Percentiles rank a stretch among this genome's conserved stretches.
These are phyloP conservation scores for Flaveria linearis DNA, from an alignment of 129 eudicot genomes.

Conservation along the genomic window DNA sequence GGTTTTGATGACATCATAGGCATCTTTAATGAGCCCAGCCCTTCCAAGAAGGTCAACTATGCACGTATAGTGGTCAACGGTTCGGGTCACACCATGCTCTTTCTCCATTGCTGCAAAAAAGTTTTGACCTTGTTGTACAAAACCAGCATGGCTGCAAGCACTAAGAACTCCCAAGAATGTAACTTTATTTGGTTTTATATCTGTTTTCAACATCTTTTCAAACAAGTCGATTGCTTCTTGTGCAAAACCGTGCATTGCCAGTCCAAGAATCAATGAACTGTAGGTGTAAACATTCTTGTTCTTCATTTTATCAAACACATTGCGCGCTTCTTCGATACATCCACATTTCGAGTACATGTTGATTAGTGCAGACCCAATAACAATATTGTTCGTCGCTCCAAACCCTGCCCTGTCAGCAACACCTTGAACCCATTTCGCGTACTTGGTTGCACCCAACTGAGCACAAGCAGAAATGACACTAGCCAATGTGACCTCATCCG, in stretches of 20 bases:
- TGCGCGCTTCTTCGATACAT: slow-evolving; percentile 36
- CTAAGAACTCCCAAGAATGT: slow-evolving; percentile 50
- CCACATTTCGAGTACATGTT: slow-evolving; percentile 59
- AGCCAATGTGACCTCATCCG: slow-evolving; percentile 67
- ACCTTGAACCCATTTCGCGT: slow-evolving; percentile 62
- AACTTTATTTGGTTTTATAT: slow-evolving; percentile 52
- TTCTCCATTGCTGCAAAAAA: slow-evolving; percentile 46
- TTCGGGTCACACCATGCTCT: slow-evolving; percentile 39
- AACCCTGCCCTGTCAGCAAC: slow-evolving; percentile 62
- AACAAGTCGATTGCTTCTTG: slow-evolving; percentile 46
- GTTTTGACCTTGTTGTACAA: slow-evolving; percentile 53
- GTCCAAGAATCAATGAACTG: slow-evolving; percentile 60
- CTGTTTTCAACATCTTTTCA: slow-evolving; percentile 45
- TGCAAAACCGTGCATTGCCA: slow-evolving; percentile 57
- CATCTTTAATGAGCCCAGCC: slow-evolving; percentile 48
- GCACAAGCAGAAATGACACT: slow-evolving; percentile 80
- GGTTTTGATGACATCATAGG: slow-evolving; percentile 45
- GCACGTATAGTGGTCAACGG: slow-evolving; percentile 52
- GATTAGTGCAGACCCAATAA: slow-evolving; percentile 61
- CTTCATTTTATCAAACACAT: slow-evolving; percentile 41
- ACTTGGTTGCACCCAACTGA: slow-evolving; percentile 62
- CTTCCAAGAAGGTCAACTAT: slow-evolving; percentile 67
- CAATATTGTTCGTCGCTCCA: slow-evolving; percentile 40
- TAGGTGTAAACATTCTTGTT: slow-evolving; percentile 51
- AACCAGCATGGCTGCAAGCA: slow-evolving; percentile 59